Conservation (phyloP, 306 rosid species). For the Ormosia emarginata region DNA sequence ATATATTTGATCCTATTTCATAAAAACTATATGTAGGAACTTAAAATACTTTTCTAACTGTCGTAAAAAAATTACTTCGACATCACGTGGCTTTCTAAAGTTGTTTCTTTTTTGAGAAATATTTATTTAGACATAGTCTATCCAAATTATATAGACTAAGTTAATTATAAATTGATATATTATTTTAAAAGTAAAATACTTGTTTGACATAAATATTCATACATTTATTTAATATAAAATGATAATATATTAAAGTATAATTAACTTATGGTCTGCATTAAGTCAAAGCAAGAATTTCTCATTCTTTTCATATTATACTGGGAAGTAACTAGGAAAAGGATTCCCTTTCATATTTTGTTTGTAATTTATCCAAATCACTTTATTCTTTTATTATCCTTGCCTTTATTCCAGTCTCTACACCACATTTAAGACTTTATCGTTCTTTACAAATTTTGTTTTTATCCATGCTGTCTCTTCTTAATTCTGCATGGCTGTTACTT, state of each 20-base stretch:
- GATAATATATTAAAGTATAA: too few species aligned
- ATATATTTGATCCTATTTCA: too few species aligned
- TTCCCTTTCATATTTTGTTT: not conserved
- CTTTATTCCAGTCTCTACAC: conserved; percentile 38
- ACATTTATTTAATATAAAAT: too few species aligned
- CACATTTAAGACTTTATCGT: conserved; percentile 26
- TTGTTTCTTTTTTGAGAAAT: not conserved
- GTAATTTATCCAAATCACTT: conserved; percentile 24
- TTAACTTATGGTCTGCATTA: too few species aligned
- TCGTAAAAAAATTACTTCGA: not conserved
- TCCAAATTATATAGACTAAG: too few species aligned
- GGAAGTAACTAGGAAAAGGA: not conserved
- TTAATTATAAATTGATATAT: too few species aligned
- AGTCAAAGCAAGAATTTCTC: too few species aligned
- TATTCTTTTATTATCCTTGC: conserved; percentile 49
- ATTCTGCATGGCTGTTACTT: conserved; percentile 11
- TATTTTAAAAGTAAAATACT: too few species aligned
- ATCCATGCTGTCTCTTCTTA: conserved; percentile 33
- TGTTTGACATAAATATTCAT: too few species aligned
- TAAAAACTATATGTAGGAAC: not conserved
- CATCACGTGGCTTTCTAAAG: not conserved
- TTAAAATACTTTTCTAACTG: not conserved
- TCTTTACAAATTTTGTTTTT: conserved; percentile 39
- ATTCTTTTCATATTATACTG: not conserved
- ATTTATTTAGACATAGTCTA: too few species aligned